phyloP scores from a whole-genome alignment of 179 eudicot genomes.

The Patellifolia procumbens region DNA sequence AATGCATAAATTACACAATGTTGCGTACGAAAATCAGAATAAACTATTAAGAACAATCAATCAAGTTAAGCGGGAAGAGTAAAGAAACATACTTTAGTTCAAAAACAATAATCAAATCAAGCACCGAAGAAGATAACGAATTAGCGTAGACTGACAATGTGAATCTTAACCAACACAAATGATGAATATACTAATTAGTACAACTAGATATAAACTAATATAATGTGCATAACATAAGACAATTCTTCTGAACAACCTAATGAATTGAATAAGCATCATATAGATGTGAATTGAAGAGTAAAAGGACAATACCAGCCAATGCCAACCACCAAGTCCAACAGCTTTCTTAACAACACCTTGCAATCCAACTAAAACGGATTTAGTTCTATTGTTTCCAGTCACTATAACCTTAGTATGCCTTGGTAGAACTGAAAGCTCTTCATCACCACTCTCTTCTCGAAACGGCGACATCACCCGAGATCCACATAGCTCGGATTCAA shows the following conservation, averaged over 20 bases:
- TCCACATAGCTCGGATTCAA: slow-evolving; percentile 50
- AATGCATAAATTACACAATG: neutral
- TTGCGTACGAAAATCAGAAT: neutral
- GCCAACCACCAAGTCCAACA: slow-evolving; percentile 99
- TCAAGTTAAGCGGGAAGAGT: neutral
- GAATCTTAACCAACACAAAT: slow-evolving; percentile 23
- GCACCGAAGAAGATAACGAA: neutral
- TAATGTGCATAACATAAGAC: neutral
- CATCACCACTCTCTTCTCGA: slow-evolving; percentile 78
- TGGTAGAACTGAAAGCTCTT: slow-evolving; percentile 83
- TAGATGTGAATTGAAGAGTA: neutral
- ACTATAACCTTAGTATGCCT: slow-evolving; percentile 94
- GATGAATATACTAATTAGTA: slow-evolving; percentile 2
- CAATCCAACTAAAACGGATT: slow-evolving; percentile 92
- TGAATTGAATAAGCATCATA: neutral
- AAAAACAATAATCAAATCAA: neutral
- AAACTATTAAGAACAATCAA: neutral
- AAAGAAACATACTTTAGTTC: neutral
- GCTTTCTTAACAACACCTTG: slow-evolving; percentile 99
- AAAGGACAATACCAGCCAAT: slow-evolving; percentile 84
- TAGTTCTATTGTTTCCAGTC: slow-evolving; percentile 91
- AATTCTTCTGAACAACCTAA: neutral
- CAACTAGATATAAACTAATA: slow-evolving; percentile 11
- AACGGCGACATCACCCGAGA: slow-evolving; percentile 49
- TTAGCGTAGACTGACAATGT: neutral